phyloP scores from a whole-genome alignment of 116 monocot species.

The Dioscorea cayenensis region DNA sequence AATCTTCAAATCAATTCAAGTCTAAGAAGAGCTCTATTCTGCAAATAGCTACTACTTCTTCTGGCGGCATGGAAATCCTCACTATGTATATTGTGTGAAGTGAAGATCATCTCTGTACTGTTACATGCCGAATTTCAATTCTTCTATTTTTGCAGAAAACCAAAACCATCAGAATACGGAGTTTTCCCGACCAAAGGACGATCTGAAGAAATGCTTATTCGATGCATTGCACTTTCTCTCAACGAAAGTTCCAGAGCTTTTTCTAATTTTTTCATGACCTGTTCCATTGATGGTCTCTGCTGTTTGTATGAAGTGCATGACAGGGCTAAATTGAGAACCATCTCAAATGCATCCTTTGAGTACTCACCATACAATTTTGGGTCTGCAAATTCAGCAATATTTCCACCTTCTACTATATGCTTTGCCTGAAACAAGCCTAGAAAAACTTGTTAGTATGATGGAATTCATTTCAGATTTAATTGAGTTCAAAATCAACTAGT shows the following conservation, averaged over 20 bases:
- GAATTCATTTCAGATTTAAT: background rate
- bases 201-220: background rate
- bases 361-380: constrained; percentile 29
- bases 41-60: background rate
- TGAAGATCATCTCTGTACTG: no score
- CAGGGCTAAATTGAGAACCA: constrained; percentile 32
- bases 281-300: constrained; percentile 39
- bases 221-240: background rate
- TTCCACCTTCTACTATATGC: constrained; percentile 16
- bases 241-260: constrained; percentile 29
- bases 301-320: constrained; percentile 35
- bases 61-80: no score
- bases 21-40: background rate
- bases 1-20: no score
- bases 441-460: background rate
- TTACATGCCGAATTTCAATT: no score
- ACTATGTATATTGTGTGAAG: no score
- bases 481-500: no score
- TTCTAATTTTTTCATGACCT: constrained; percentile 30
- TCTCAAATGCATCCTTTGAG: constrained; percentile 33
- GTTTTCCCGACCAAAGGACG: background rate
- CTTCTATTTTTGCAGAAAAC: no score
- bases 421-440: constrained; percentile 23
- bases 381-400: constrained; percentile 36
- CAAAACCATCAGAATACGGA: background rate